Evolutionary conservation across 2,329 filamentous ascomycete species (phyloP), one percentile per base, ranked within the genome.

Genomic region (Alternaria brassicicola): DNA sequence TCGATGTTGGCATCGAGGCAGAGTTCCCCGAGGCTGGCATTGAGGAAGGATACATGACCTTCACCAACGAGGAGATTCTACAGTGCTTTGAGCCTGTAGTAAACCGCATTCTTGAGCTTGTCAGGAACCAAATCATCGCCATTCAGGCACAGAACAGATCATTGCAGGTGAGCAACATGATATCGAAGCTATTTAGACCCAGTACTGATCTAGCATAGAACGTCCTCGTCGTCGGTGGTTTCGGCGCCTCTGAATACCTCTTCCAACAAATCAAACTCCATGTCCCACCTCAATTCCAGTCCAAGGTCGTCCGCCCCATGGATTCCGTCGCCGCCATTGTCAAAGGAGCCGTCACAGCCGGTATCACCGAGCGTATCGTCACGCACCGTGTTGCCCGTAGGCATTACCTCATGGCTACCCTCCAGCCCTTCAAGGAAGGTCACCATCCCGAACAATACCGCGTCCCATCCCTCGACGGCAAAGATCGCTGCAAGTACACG

Each of bases 251-350:
- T 7, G 95, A 99, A 80, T 98, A 98, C 77, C 89, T 99, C 59
- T 99, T 98, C 87, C 94, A 98, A 80, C 95, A 99, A 80, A 98
- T 99, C 83, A 97, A 97, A 80, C 88, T 98, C 43, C 95, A 98
- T 76, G 95, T 99, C 2, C 95, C 95, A 35, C 95, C 95, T 9
- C 95, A 98, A 78, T 99, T 97, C 84, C 94, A 98, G 82, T 90
- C 92, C 77, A 98, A 98, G 85, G 95, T 98, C 46, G 94, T 99
- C 39, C 89, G 95, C 53, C 95, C 95, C 55, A 98, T 98, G 95
- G 95, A 99, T 82, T 97, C 95, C 1, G 95, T 99, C 56, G 93
- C 95, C 41, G 95, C 95, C 64, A 99, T 99, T 69, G 95, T 98
- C 80, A 98, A 98, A 82, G 95, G 95, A 67, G 95, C 95, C 53